Evolutionary conservation across 2,329 filamentous ascomycete genomes (phyloP), one percentile per base, ranked within the genome.

Genomic region (Xylaria sp.): DNA sequence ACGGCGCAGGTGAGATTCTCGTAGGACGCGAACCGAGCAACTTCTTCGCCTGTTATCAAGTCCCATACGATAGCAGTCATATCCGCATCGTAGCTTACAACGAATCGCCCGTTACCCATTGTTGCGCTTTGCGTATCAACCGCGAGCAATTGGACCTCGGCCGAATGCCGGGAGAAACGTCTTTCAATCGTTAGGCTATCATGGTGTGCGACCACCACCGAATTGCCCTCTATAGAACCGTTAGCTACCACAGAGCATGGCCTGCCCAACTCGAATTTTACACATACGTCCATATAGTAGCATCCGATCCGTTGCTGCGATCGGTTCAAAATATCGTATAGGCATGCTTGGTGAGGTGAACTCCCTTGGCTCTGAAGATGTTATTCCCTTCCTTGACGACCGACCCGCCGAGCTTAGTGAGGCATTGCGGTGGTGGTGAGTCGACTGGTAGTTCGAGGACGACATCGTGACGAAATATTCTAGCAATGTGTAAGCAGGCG

Each of bases 31-130:
- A 98, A 98, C n/a, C 93, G 86, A 38, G 94, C 89, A 60, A 97
- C 85, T 76, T 97, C 93, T 62, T 93, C 88, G 49, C 95, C 95
- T 0, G 92, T 96, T 79, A 96, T 87, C 63, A 97, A 83, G 77
- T 99, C 94, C 95, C 95, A 99, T 7, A 98, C 92, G 73, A 98
- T 97, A 3, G 93, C 92, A 1, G 92, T 97, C 76, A 94, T 91
- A 37, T 92, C 90, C 17, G 86, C 86, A 81, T 99, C 95, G 72
- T 97, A 97, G 79, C 93, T 98, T 64, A 97, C 92, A 2, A 96
- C 93, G 62, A 96, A 79, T 65, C 93, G 85, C 27, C 94, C 95
- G 0, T 90, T 89, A 3, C 93, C 93, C 63, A 87, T 81, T 68
- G 97, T 81, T 68, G 97, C 93, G 75, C 93, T 97, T 58, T 91